Percentiles rank a stretch among this genome's conserved stretches.
phyloP scores from a whole-genome alignment of 495 filamentous ascomycete species.

The Tuber borchii region DNA sequence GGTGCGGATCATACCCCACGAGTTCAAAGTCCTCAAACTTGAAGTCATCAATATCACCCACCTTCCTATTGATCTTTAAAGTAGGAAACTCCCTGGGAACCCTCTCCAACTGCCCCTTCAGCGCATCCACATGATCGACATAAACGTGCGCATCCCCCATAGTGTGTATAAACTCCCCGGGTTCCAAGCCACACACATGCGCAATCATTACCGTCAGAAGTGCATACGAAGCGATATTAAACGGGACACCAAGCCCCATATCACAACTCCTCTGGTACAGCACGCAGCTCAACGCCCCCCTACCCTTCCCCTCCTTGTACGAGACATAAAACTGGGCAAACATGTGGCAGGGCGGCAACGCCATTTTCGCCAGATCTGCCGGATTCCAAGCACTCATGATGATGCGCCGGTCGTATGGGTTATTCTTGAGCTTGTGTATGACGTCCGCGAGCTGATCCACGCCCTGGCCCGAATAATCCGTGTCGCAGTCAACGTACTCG shows the following conservation, averaged over 20 bases:
- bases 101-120: slow-evolving; percentile 69
- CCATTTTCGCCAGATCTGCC: slow-evolving; percentile 78
- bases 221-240: slow-evolving; percentile 94
- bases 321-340: slow-evolving; percentile 98
- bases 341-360: slow-evolving; percentile 95
- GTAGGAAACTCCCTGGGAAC: slow-evolving; percentile 77
- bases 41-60: slow-evolving; percentile 71
- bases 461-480: slow-evolving; percentile 81
- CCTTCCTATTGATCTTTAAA: slow-evolving; percentile 60
- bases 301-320: slow-evolving; percentile 50
- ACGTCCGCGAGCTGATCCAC: slow-evolving; percentile 87
- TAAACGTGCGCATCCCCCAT: slow-evolving; percentile 98
- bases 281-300: slow-evolving; percentile 70
- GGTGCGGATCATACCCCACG: slow-evolving; percentile 81
- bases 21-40: slow-evolving; percentile 81
- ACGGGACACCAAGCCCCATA: slow-evolving; percentile 94
- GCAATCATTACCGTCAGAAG: slow-evolving; percentile 91
- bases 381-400: slow-evolving; percentile 93
- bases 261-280: slow-evolving; percentile 93
- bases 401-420: slow-evolving; percentile 81
- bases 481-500: slow-evolving; percentile 66
- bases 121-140: slow-evolving; percentile 81
- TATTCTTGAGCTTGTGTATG: slow-evolving; percentile 68
- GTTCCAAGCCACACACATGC: slow-evolving; percentile 70
- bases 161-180: slow-evolving; percentile 77